Evolutionary conservation across 768 basidiomycete species (phyloP), one percentile per base, ranked within the genome.

Genomic region (Trametes elegans): DNA sequence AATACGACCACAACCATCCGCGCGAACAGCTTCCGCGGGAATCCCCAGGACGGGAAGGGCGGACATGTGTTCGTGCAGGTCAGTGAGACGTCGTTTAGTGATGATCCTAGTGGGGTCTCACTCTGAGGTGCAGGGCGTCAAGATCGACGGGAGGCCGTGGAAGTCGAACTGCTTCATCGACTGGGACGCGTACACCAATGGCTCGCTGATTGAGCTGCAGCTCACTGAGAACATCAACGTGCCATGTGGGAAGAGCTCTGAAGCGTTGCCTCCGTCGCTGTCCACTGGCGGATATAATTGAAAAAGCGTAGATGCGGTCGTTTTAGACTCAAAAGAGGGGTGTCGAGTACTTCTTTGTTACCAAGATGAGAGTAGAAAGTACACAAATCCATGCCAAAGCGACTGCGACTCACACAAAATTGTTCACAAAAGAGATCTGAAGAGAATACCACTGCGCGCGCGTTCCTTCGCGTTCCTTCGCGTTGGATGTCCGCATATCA

Each of bases 121-220:
- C 19, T 28, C 38, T 32, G 3, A 27, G 16, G 26, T 8, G 8
- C 56, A 85, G 83, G 79, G 74, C 61, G 82, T 85, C 7, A 76
- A 73, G 10, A 77, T 85, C 24, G 76, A 85, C 57, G 83, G 83
- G 5, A 64, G 74, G 52, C 71, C 75, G 10, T 84, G 81, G 74
- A 77, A 81, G 57, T 84, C 83, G 3, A 85, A 77, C 62, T 86
- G 84, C 54, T 86, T 77, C 62, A 68, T 86, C 42, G 83, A 85
- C 27, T 86, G 82, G 83, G 81, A 83, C 45, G 78, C 79, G n/a
- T 86, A 85, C 60, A 71, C 70, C 21, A 69, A 64, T 3, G 82
- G 82, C 7, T 74, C 80, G 1, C 67, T 76, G 23, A 73, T 86
- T 29, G 82, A 82, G 63, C 67, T 86, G 28, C 76, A 80, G 40